These are phyloP conservation scores for Intubia oerlemansii DNA, from an alignment of 2,329 filamentous ascomycete genomes.

Conservation along the genomic window DNA sequence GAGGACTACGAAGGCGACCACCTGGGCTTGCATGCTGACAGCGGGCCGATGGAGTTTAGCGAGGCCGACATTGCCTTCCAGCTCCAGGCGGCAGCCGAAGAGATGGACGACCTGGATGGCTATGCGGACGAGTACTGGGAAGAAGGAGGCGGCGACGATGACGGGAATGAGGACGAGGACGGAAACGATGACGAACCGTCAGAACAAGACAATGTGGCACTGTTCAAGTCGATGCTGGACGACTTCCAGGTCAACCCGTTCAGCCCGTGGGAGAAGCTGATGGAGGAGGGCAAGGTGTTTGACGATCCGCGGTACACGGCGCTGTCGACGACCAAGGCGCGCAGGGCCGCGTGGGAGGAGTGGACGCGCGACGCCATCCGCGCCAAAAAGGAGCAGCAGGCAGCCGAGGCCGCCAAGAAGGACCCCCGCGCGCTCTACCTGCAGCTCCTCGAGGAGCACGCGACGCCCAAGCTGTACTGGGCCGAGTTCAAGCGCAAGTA, in stretches of 20 bases:
- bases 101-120: conserved; percentile 17
- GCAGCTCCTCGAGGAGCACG: conserved; percentile 57
- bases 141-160: conserved; percentile 59
- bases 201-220: conserved; percentile 42
- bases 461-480: conserved; percentile 89
- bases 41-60: conserved; percentile 53
- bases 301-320: conserved; percentile 77
- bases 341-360: conserved; percentile 63
- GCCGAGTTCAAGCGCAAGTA: conserved; percentile 87
- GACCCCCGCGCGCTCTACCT: conserved; percentile 73
- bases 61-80: conserved; percentile 92
- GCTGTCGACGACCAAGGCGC: conserved; percentile 56
- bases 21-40: conserved; percentile 10
- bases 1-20: conserved; percentile 20
- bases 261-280: conserved; percentile 73
- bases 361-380: conserved; percentile 68
- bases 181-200: conserved; percentile 48
- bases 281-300: conserved; percentile 63
- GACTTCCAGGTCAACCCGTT: conserved; percentile 72
- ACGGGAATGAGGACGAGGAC: too few species aligned
- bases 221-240: conserved; percentile 74
- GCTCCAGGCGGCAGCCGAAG: conserved; percentile 68
- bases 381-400: conserved; percentile 41
- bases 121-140: conserved; percentile 77
- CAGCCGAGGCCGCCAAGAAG: conserved; percentile 13